A percentile compares a stretch with the other conserved stretches of the same genome.
These are phyloP conservation scores for Polyporus tsugae DNA, from an alignment of 1,284 basidiomycete species.

Conservation along the genomic window DNA sequence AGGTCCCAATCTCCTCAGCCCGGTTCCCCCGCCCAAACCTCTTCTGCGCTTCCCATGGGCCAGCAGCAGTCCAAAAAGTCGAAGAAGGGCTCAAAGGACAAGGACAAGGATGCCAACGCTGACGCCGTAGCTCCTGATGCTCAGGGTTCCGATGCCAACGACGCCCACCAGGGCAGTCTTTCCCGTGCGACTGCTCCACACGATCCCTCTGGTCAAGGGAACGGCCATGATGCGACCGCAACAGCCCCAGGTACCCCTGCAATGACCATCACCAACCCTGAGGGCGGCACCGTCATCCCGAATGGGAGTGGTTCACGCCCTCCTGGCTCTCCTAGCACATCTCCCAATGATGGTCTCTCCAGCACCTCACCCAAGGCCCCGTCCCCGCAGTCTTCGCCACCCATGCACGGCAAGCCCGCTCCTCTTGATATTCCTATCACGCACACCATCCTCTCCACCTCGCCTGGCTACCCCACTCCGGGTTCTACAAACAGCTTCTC, in stretches of 20 bases:
- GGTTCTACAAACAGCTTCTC: slow-evolving; percentile 55
- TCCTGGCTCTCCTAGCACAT: slow-evolving; percentile 48
- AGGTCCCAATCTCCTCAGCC: slow-evolving; percentile 75
- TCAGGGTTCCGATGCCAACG: slow-evolving; percentile 46
- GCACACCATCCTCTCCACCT: slow-evolving; percentile 77
- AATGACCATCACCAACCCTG: slow-evolving; percentile 61
- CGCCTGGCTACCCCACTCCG: slow-evolving; percentile 52
- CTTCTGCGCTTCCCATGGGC: slow-evolving; percentile 66
- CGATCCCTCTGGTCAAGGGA: slow-evolving; percentile 29
- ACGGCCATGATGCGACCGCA: slow-evolving; percentile 29
- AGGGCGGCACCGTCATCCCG: slow-evolving; percentile 46
- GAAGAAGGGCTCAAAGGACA: slow-evolving; percentile 73
- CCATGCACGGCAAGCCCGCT: slow-evolving; percentile 46
- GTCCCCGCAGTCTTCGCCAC: slow-evolving; percentile 46
- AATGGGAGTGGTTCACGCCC: slow-evolving; percentile 46
- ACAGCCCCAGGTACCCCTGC: slow-evolving; percentile 45
- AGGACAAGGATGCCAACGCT: slow-evolving; percentile 59
- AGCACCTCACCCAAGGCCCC: slow-evolving; percentile 36
- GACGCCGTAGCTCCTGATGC: slow-evolving; percentile 45
- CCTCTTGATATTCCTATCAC: slow-evolving; percentile 81
- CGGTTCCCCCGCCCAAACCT: slow-evolving; percentile 43
- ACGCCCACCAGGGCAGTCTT: slow-evolving; percentile 51
- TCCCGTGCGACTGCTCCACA: slow-evolving; percentile 52
- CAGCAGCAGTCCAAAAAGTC: slow-evolving; percentile 83
- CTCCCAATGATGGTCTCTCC: slow-evolving; percentile 43